Conservation (phyloP, 495 filamentous ascomycete species). For the Tuber microsphaerosporum region DNA sequence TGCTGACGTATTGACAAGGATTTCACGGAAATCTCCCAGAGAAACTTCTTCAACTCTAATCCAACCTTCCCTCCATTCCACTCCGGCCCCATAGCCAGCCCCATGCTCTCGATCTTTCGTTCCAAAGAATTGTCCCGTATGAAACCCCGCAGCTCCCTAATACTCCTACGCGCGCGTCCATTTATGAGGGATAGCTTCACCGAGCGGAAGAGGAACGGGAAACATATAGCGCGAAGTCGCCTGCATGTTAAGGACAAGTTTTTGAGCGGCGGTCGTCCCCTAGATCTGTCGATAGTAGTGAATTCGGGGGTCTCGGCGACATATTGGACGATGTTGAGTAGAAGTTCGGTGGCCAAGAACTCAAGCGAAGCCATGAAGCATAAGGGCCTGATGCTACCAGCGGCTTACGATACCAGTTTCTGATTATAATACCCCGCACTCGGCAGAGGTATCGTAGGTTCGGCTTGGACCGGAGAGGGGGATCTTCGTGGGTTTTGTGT, state of each 20-base stretch:
- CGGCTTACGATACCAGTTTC: background rate
- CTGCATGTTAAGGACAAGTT: conserved; percentile 29
- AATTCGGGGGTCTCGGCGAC: conserved; percentile 14
- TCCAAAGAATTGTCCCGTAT: conserved; percentile 17
- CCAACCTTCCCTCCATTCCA: conserved; percentile 29
- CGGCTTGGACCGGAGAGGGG: background rate
- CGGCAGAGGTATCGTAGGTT: background rate
- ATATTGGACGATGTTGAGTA: conserved; percentile 29
- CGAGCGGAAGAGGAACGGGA: conserved; percentile 26
- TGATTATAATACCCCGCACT: background rate
- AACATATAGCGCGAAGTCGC: conserved; percentile 29
- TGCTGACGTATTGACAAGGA: conserved; percentile 24
- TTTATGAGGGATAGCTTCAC: conserved; percentile 21
- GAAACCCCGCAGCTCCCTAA: conserved; percentile 21
- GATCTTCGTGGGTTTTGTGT: conserved; percentile 4
- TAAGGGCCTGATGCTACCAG: conserved; percentile 3
- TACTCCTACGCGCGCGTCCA: conserved; percentile 2
- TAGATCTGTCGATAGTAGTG: background rate
- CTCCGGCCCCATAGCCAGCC: conserved; percentile 16
- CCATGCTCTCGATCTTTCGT: conserved; percentile 10
- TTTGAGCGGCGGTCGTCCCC: conserved; percentile 24
- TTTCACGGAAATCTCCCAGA: conserved; percentile 23
- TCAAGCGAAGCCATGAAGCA: conserved; percentile 15
- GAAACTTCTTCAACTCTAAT: conserved; percentile 26
- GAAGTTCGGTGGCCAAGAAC: conserved; percentile 33